These are phyloP conservation scores for Huiozyma sinensis DNA, from an alignment of 805 yeast genomes.

Conservation along the genomic window DNA sequence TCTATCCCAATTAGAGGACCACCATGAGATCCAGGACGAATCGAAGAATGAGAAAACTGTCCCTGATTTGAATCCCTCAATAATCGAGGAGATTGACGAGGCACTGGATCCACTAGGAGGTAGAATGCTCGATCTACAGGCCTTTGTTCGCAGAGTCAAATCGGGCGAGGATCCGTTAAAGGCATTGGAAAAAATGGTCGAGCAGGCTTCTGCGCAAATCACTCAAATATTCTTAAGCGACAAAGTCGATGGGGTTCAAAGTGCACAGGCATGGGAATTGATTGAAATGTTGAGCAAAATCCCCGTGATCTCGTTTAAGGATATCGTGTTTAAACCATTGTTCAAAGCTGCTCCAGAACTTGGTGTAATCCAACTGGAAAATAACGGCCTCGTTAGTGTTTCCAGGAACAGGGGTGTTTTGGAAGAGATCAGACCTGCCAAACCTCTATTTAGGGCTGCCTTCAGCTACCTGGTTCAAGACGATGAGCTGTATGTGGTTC, in stretches of 20 bases:
- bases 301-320: slow-evolving; percentile 38
- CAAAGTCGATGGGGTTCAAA: slow-evolving; percentile 42
- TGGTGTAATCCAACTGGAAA: slow-evolving; percentile 63
- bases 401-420: slow-evolving; percentile 71
- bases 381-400: slow-evolving; percentile 62
- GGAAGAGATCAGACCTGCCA: slow-evolving; percentile 58
- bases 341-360: slow-evolving; percentile 47
- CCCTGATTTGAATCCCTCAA: not conserved
- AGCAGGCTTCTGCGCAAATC: slow-evolving; percentile 79
- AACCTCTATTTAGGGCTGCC: slow-evolving; percentile 77
- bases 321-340: slow-evolving; percentile 45
- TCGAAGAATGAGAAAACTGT: slow-evolving; percentile 17
- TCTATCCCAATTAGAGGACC: slow-evolving; percentile 37
- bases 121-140: slow-evolving; percentile 85
- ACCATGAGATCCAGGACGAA: slow-evolving; percentile 21
- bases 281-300: slow-evolving; percentile 50
- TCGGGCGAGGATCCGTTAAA: slow-evolving; percentile 76
- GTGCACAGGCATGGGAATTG: slow-evolving; percentile 83
- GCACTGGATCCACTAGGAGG: slow-evolving; percentile 80
- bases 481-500: slow-evolving; percentile 40
- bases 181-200: slow-evolving; percentile 71
- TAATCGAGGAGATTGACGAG: slow-evolving; percentile 34
- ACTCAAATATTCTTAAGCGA: slow-evolving; percentile 62
- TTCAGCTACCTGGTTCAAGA: slow-evolving; percentile 57
- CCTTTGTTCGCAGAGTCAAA: slow-evolving; percentile 75